Conservation (phyloP, 208 protist species). For the Trypanosoma grayi region DNA sequence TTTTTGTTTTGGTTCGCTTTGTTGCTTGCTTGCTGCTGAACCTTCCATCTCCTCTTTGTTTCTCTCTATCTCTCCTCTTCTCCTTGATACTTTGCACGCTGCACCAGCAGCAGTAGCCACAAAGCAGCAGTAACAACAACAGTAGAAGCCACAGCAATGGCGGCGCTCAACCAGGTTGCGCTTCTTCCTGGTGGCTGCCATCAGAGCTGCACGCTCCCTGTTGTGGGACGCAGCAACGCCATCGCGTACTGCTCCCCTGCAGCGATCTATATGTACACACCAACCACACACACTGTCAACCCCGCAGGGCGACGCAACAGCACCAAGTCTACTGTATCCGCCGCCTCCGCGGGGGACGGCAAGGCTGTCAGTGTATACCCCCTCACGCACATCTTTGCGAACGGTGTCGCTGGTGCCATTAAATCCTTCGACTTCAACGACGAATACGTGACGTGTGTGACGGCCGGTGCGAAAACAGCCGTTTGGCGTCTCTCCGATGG, state of each 20-base stretch:
- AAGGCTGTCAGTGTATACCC: slow-evolving; percentile 42
- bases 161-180: slow-evolving; percentile 61
- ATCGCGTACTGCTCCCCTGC: slow-evolving; percentile 64
- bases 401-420: slow-evolving; percentile 43
- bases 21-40: slow-evolving; percentile 6
- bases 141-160: slow-evolving; percentile 37
- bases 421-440: slow-evolving; percentile 81
- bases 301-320: slow-evolving; percentile 12
- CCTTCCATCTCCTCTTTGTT: no score
- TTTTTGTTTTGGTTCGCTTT: slow-evolving; percentile 7
- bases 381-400: slow-evolving; percentile 50
- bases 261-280: slow-evolving; percentile 56
- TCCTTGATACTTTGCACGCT: no score
- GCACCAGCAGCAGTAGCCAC: slow-evolving; percentile 14
- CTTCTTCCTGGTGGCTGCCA: slow-evolving; percentile 69
- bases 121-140: slow-evolving; percentile 33
- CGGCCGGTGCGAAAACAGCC: slow-evolving; percentile 36
- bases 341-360: background rate
- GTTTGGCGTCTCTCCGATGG: slow-evolving; percentile 58
- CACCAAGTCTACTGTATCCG: background rate
- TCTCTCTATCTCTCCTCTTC: no score
- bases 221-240: slow-evolving; percentile 45
- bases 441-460: slow-evolving; percentile 69
- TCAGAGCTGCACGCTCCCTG: slow-evolving; percentile 43
- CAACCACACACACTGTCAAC: slow-evolving; percentile 27